A percentile compares a stretch with the other conserved stretches of the same genome.
Conservation (phyloP, 169 alveolate species). For the Plasmodium cynomolgi region DNA sequence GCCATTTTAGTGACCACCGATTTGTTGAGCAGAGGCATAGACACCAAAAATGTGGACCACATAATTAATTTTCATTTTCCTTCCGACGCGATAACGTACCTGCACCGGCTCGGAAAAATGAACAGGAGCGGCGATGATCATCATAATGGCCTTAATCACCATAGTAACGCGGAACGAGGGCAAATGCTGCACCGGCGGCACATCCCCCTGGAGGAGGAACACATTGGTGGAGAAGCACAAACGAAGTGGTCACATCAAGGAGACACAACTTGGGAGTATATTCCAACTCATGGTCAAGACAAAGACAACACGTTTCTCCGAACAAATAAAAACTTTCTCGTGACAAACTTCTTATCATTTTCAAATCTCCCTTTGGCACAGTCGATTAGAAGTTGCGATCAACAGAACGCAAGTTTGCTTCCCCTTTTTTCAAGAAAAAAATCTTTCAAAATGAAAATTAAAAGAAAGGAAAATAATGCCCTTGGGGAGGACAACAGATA, state of each 20-base stretch:
- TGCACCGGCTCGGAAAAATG: constrained; percentile 77
- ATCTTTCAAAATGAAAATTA: constrained; percentile 70
- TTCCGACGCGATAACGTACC: constrained; percentile 76
- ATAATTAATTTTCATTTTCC: constrained; percentile 84
- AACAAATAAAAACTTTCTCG: neutral
- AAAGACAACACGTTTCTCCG: neutral
- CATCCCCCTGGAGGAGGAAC: neutral
- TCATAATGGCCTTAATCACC: neutral
- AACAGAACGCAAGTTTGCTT: constrained; percentile 34
- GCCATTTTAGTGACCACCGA: constrained; percentile 82
- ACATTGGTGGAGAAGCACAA: neutral
- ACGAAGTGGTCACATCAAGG: neutral
- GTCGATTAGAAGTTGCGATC: constrained; percentile 4
- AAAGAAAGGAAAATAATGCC: constrained; percentile 12
- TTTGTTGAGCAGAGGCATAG: constrained; percentile 81
- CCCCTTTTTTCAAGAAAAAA: constrained; percentile 68
- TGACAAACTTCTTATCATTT: constrained; percentile 45
- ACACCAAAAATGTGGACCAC: constrained; percentile 76
- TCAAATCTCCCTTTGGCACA: constrained; percentile 40
- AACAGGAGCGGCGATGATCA: constrained; percentile 6
- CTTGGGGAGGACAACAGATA: constrained; percentile 13
- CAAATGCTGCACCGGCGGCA: neutral
- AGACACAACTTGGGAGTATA: neutral
- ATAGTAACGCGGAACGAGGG: neutral
- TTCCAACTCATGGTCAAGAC: neutral